Conservation (phyloP, 2,329 filamentous ascomycete species). For the Nectriaceae sp. region DNA sequence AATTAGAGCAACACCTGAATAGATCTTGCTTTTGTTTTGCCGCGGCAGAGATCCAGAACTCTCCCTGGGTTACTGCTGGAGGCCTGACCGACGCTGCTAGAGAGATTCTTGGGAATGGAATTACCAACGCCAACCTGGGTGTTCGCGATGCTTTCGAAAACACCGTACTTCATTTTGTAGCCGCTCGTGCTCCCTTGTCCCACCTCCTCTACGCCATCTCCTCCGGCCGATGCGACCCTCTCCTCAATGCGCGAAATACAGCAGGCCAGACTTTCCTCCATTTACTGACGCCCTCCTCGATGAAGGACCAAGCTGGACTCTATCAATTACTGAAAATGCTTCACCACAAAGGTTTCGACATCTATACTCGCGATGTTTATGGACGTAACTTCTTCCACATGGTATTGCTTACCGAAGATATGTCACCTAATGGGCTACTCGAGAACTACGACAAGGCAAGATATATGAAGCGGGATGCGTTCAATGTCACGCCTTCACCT, state of each 20-base stretch:
- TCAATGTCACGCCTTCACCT: conserved; percentile 36
- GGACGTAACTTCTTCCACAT: conserved; percentile 56
- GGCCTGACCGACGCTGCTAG: conserved; percentile 24
- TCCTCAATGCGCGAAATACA: conserved; percentile 39
- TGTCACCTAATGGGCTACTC: conserved; percentile 30
- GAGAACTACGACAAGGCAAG: conserved; percentile 33
- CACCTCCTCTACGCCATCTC: conserved; percentile 31
- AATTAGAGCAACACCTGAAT: conserved; percentile 23
- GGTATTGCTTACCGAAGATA: conserved; percentile 34
- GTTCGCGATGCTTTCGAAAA: conserved; percentile 47
- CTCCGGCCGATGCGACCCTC: conserved; percentile 11
- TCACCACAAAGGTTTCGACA: conserved; percentile 23
- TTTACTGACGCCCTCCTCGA: conserved; percentile 40
- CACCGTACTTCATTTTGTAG: conserved; percentile 49
- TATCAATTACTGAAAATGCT: conserved; percentile 27
- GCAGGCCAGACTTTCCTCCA: conserved; percentile 53
- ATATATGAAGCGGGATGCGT: conserved; percentile 50
- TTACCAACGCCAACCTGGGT: conserved; percentile 11
- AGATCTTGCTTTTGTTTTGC: conserved; percentile 33
- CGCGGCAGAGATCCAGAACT: conserved; percentile 21
- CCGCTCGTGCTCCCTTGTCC: conserved; percentile 33
- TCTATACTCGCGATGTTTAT: conserved; percentile 48
- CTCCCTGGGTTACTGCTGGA: conserved; percentile 32
- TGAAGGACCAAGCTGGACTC: conserved; percentile 30
- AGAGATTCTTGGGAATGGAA: conserved; percentile 14